Base-by-base conservation (phyloP, 73 alveolate genomes). In the Stentor roeselii region DNA sequence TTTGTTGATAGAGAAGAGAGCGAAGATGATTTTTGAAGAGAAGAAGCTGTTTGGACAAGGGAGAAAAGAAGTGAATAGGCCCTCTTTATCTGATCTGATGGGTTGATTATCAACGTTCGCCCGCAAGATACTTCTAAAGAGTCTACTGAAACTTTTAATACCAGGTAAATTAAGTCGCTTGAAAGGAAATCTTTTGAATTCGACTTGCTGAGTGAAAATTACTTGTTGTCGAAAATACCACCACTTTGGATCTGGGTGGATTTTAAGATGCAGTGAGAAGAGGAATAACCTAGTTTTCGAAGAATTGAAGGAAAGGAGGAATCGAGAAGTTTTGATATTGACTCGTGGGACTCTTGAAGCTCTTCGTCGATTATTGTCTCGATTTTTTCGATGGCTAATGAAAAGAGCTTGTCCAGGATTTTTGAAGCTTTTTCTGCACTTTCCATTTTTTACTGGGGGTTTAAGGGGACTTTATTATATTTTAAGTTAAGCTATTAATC, bases 41-140 rank as follows among this genome's bases (percentile, higher is more conserved):
- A 36, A 21, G 80, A 67, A 21, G 80, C 78, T n/a, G 88, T 59
- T 60, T 91, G 94, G 41, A 89, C 78, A 3, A 92, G 89, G 31
- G 92, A 95, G 31, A 83, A 60, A 42, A 94, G 88, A 39, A 92
- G 77, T 86, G 74, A 59, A 83, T 95, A 95, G 76, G 93, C 97
- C 27, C 85, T 89, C 82, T 93, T 91, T 80, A 91, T 84, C 58
- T 82, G 86, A 60, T 87, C 87, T 75, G 85, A 82, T 11, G 99
- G 92, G 89, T 93, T 92, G 14, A 95, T 95, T 84, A 92, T 83
- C 60, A 93, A 88, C 36, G 99, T 95, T 78, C 98, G 89, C 75
- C 92, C 86, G 35, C 95, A 92, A 83, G 84, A 86, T 34, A 92
- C 88, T 77, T 93, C 87, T 74, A 91, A 88, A 38, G 93, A 97